phyloP scores from a whole-genome alignment of 2,329 filamentous ascomycete species.

The Colletotrichum echinochloae region DNA sequence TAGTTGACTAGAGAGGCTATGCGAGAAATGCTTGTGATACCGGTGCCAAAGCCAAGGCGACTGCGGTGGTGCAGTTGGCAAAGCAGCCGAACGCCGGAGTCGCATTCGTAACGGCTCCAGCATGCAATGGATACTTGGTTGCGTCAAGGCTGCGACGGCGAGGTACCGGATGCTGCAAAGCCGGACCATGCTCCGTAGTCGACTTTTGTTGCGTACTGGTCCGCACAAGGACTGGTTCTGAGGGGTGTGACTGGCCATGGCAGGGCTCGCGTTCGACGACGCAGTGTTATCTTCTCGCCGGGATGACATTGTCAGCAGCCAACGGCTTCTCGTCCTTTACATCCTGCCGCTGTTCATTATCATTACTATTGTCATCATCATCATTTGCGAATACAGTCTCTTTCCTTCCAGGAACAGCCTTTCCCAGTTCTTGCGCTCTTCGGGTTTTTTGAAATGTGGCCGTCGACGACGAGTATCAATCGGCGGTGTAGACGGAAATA shows the following conservation, averaged over 20 bases:
- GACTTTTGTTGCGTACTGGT: background rate
- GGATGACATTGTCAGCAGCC: too few relatives aligned
- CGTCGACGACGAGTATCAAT: background rate
- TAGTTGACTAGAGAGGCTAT: background rate
- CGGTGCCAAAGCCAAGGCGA: background rate
- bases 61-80: background rate
- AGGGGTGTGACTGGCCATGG: background rate
- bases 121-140: conserved; percentile 7
- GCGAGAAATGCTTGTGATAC: background rate
- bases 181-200: conserved; percentile 1
- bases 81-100: background rate
- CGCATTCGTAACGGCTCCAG: background rate
- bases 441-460: background rate
- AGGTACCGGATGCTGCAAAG: background rate
- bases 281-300: too few relatives aligned
- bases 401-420: background rate
- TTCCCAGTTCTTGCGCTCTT: background rate
- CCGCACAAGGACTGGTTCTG: background rate
- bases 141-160: background rate
- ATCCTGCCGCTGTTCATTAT: background rate
- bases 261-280: background rate
- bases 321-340: background rate
- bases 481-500: background rate
- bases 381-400: background rate
- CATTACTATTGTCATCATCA: too few relatives aligned